phyloP scores from a whole-genome alignment of 2,329 filamentous ascomycete genomes.

The Chaetomiaceae sp. region DNA sequence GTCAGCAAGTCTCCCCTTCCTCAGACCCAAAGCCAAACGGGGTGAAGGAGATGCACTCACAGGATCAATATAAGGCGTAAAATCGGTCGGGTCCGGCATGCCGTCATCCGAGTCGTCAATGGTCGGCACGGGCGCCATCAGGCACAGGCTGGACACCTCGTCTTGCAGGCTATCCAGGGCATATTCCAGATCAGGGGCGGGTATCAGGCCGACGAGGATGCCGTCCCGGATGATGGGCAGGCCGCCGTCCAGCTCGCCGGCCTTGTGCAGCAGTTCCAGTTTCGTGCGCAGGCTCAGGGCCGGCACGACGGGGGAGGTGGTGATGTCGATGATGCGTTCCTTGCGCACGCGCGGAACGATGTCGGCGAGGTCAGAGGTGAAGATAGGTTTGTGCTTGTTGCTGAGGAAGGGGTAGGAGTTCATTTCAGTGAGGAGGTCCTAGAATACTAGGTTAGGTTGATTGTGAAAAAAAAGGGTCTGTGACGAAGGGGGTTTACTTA shows the following conservation, averaged over 20 bases:
- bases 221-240: conserved; percentile 78
- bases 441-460: not conserved
- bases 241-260: conserved; percentile 87
- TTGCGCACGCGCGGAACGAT: conserved; percentile 73
- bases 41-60: conserved; percentile 41
- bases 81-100: conserved; percentile 67
- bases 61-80: conserved; percentile 87
- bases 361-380: conserved; percentile 82
- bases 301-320: conserved; percentile 71
- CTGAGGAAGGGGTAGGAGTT: conserved; percentile 97
- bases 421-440: conserved; percentile 92
- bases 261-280: conserved; percentile 73
- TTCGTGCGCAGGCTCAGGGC: conserved; percentile 74
- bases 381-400: conserved; percentile 88
- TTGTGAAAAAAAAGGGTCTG: too few species aligned
- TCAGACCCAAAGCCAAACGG: not conserved
- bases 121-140: conserved; percentile 69
- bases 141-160: conserved; percentile 67
- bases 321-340: conserved; percentile 84
- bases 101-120: conserved; percentile 62
- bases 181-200: conserved; percentile 88
- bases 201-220: conserved; percentile 83
- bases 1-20: not conserved
- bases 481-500: too few species aligned
- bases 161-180: conserved; percentile 80